These are phyloP conservation scores for Penicillium sp. DNA, from an alignment of 2,329 filamentous ascomycete species.

Conservation along the genomic window DNA sequence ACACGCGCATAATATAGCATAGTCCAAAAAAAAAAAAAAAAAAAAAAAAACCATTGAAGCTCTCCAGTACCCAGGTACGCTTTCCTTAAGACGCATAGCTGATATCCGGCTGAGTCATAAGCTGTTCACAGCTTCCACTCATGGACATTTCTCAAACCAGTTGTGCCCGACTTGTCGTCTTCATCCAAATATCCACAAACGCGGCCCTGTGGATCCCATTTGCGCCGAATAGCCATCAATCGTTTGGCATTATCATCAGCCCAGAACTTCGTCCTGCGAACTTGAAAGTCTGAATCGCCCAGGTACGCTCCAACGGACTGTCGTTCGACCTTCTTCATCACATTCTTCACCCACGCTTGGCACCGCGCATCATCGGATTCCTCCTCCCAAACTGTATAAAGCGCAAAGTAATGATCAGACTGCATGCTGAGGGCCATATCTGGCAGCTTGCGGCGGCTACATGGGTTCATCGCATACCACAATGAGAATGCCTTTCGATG, in stretches of 20 bases:
- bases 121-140: slow-evolving; percentile 29
- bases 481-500: slow-evolving; percentile 47
- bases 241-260: slow-evolving; percentile 40
- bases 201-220: slow-evolving; percentile 26
- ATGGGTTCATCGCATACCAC: slow-evolving; percentile 55
- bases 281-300: slow-evolving; percentile 56
- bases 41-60: no score
- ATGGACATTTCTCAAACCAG: slow-evolving; percentile 46
- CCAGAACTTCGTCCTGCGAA: slow-evolving; percentile 52
- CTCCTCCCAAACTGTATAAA: slow-evolving; percentile 55
- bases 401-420: slow-evolving; percentile 57
- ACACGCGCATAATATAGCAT: no score
- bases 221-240: slow-evolving; percentile 42
- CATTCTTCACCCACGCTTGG: slow-evolving; percentile 45
- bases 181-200: slow-evolving; percentile 48
- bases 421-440: slow-evolving; percentile 59
- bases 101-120: background rate
- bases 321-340: slow-evolving; percentile 42
- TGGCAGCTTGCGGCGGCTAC: slow-evolving; percentile 41
- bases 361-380: slow-evolving; percentile 47
- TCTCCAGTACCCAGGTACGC: no score
- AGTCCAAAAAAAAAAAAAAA: no score
- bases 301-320: slow-evolving; percentile 54
- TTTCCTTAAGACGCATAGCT: background rate
- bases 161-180: slow-evolving; percentile 44